Evolutionary conservation across 768 basidiomycete species (phyloP).

Genomic region (Psilocybe azurescens): DNA sequence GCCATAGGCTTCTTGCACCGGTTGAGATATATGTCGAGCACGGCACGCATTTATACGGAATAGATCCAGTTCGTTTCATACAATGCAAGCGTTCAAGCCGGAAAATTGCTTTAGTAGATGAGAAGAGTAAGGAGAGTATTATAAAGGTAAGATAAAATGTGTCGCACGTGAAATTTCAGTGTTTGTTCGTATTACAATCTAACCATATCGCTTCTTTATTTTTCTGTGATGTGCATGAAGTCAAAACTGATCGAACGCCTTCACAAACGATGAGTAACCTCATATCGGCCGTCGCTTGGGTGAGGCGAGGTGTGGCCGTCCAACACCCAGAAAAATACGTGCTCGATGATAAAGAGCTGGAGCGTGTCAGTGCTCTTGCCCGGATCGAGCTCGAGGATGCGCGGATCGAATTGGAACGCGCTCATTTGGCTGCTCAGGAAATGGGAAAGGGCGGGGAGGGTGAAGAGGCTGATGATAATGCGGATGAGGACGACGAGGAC

Average conservation of each 20-base stretch:
- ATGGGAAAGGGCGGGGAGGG: constrained; percentile 74
- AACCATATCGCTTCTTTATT: neutral
- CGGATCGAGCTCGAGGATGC: constrained; percentile 91
- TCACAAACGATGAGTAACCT: constrained; percentile 64
- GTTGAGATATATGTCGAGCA: too few species aligned
- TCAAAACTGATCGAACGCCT: constrained; percentile 2
- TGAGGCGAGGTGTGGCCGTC: constrained; percentile 77
- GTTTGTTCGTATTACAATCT: neutral
- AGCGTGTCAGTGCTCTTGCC: constrained; percentile 87
- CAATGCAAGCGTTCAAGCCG: too few species aligned
- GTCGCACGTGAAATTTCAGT: neutral
- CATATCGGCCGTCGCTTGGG: constrained; percentile 80
- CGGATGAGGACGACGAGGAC: constrained; percentile 53
- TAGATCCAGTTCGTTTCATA: too few species aligned
- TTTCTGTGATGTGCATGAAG: neutral
- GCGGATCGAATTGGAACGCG: constrained; percentile 80
- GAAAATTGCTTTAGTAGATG: too few species aligned
- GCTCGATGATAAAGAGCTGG: constrained; percentile 88
- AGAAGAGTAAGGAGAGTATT: too few species aligned
- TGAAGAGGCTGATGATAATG: constrained; percentile 65
- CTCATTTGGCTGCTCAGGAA: constrained; percentile 73
- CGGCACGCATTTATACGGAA: too few species aligned
- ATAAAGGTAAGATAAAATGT: too few species aligned
- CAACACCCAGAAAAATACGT: constrained; percentile 86
- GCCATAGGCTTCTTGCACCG: too few species aligned